These are phyloP conservation scores for Chalaropsis thielavioides DNA, from an alignment of 2,329 filamentous ascomycete species.

Conservation along the genomic window DNA sequence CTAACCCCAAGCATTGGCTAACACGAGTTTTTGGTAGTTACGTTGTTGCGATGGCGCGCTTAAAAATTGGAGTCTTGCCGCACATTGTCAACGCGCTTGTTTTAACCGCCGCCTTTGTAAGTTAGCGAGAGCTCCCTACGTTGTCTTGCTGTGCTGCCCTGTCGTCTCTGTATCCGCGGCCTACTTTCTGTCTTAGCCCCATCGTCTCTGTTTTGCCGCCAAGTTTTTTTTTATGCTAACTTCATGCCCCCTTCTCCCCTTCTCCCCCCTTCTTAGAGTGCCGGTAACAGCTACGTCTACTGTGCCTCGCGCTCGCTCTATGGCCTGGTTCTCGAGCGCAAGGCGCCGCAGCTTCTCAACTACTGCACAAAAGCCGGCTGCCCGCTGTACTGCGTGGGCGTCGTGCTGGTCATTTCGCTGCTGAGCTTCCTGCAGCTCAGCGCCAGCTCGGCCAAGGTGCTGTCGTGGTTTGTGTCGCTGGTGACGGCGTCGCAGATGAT, in stretches of 20 bases:
- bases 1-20: not conserved
- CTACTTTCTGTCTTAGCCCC: not conserved
- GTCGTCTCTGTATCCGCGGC: no score
- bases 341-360: slow-evolving; percentile 46
- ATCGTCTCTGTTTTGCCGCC: slow-evolving; percentile 29
- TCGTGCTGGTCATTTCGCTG: slow-evolving; percentile 53
- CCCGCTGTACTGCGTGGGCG: slow-evolving; percentile 55
- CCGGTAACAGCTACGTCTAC: slow-evolving; percentile 51
- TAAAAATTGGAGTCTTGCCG: slow-evolving; percentile 48
- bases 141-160: no score
- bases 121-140: not conserved
- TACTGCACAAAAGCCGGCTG: slow-evolving; percentile 51
- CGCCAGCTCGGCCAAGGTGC: slow-evolving; percentile 47
- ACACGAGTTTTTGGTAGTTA: slow-evolving; percentile 3
- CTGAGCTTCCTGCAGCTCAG: slow-evolving; percentile 62
- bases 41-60: slow-evolving; percentile 52
- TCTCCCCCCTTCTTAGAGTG: slow-evolving; percentile 23
- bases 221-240: not conserved
- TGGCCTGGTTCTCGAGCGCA: slow-evolving; percentile 52
- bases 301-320: slow-evolving; percentile 55
- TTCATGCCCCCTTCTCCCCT: no score
- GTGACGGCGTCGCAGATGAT: slow-evolving; percentile 62
- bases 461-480: slow-evolving; percentile 56
- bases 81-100: slow-evolving; percentile 62
- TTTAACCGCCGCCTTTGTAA: slow-evolving; percentile 35